Evolutionary conservation across 2,329 filamentous ascomycete species (phyloP).

Genomic region (Daldinia sp.): DNA sequence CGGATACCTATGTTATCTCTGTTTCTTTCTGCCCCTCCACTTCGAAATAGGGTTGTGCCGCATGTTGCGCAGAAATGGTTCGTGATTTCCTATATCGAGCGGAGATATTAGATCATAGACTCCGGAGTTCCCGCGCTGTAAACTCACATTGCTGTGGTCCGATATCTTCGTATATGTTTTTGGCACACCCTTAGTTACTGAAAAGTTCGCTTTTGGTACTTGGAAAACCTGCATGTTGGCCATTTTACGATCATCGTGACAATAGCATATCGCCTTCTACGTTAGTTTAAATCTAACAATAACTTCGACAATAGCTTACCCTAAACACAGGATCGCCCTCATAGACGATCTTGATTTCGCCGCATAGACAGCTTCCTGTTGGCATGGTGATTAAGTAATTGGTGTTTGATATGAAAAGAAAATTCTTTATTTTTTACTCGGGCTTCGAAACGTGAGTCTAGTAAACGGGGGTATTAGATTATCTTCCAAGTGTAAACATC

Average conservation of each 20-base stretch:
- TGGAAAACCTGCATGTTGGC: slow-evolving; percentile 19
- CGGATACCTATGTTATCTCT: slow-evolving; percentile 14
- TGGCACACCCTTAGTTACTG: slow-evolving; percentile 19
- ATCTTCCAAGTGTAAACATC: no score
- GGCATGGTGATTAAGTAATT: slow-evolving; percentile 5
- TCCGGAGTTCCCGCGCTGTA: not conserved
- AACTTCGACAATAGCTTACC: not conserved
- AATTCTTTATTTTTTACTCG: no score
- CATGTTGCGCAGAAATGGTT: slow-evolving; percentile 25
- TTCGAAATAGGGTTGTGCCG: slow-evolving; percentile 18
- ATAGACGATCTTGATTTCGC: slow-evolving; percentile 25
- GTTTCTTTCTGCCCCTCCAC: not conserved
- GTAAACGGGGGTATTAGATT: no score
- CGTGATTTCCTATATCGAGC: slow-evolving; percentile 9
- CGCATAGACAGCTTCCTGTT: slow-evolving; percentile 25
- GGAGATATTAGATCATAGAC: not conserved
- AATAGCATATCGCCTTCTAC: slow-evolving; percentile 20
- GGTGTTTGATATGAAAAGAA: no score
- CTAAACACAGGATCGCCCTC: slow-evolving; percentile 12
- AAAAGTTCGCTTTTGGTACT: slow-evolving; percentile 11
- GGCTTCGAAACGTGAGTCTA: no score
- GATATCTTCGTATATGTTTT: slow-evolving; percentile 22
- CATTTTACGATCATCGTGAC: slow-evolving; percentile 25
- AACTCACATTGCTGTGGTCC: slow-evolving; percentile 20
- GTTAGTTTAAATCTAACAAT: not conserved